Evolutionary conservation across 2,329 filamentous ascomycete genomes (phyloP), one percentile per base, ranked within the genome.

Genomic region (Alternaria gaisen): DNA sequence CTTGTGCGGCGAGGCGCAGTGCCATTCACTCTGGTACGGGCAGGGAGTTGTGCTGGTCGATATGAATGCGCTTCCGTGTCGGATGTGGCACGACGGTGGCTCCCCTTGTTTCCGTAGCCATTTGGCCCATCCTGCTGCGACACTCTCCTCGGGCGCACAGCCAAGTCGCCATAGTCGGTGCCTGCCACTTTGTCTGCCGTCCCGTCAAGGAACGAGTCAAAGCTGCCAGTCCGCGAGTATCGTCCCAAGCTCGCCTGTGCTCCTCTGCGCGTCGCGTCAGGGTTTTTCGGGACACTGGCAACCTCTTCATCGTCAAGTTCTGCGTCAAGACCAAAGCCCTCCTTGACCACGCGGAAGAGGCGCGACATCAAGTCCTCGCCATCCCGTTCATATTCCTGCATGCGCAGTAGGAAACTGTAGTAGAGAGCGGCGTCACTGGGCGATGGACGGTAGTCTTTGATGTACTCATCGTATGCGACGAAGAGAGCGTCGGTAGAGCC

Each of bases 401-500:
- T 88, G 71, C 90, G 90, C 76, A 95, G 92, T 57, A 97, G 80
- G 70, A 96, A 89, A 64, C 90, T 87, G 66, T 93, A 88, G 72
- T 93, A 90, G 68, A 91, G 87, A 69, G 89, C 88, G 71, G 94
- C 91, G 67, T 90, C 84, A 70, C 91, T 88, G n/a, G 88, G 85
- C 60, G 92, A 85, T 65, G 92, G 82, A 56, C 88, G 90, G 81
- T 91, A 83, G 66, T 88, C 83, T 5, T 86, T 87, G n/a, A 97
- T 85, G 42, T 94, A 84, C 57, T 87, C 84, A 73, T 95, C 90
- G 75, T 96, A 96, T 30, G 92, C 92, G 54, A 86, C 85, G 79
- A 96, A 96, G 18, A 97, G 85, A 10, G 92, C 92, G 72, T 89
- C 88, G 2, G 68, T 66, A 59, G 90, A 92, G 4, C 91, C 89